These are phyloP conservation scores for Pyrenophora tritici-repentis DNA, from an alignment of 2,329 filamentous ascomycete species.

Conservation along the genomic window DNA sequence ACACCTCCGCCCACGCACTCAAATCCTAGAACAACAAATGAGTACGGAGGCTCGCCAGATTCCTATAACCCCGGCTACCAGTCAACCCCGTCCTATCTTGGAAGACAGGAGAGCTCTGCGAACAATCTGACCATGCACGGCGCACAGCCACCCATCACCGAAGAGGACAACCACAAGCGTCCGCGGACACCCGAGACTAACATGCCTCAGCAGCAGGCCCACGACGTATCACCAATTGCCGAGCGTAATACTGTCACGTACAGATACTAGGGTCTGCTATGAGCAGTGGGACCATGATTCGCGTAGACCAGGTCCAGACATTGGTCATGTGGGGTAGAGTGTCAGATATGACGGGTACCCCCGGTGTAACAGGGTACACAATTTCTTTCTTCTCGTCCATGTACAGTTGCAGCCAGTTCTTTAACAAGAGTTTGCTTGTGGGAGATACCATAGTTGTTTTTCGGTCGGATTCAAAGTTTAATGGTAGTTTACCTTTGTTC, in stretches of 20 bases:
- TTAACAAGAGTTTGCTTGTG: conserved; percentile 7
- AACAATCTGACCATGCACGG: conserved; percentile 56
- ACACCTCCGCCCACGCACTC: conserved; percentile 29
- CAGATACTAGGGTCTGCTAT: conserved; percentile 35
- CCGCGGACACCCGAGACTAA: conserved; percentile 34
- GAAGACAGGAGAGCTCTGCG: conserved; percentile 50
- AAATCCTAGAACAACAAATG: conserved; percentile 19
- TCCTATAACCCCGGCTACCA: conserved; percentile 44
- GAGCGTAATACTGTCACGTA: conserved; percentile 47
- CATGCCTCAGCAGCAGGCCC: conserved; percentile 17
- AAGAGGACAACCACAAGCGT: conserved; percentile 35
- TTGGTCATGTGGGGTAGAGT: conserved; percentile 18
- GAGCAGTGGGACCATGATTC: conserved; percentile 6
- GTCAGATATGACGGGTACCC: conserved; percentile 6
- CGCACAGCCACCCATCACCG: conserved; percentile 29
- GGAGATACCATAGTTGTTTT: conserved; percentile 18
- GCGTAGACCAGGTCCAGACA: conserved; percentile 14
- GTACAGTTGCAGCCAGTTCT: background rate
- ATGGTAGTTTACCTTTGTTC: background rate
- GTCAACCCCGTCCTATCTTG: conserved; percentile 50
- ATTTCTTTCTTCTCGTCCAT: background rate
- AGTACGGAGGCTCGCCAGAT: conserved; percentile 28
- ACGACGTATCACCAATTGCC: conserved; percentile 44
- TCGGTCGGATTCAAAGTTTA: background rate
- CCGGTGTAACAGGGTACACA: conserved; percentile 4